A percentile compares a stretch with the other conserved stretches of the same genome.
Conservation (phyloP, 2,329 filamentous ascomycete genomes). For the Ceratocystis alfenasii region DNA sequence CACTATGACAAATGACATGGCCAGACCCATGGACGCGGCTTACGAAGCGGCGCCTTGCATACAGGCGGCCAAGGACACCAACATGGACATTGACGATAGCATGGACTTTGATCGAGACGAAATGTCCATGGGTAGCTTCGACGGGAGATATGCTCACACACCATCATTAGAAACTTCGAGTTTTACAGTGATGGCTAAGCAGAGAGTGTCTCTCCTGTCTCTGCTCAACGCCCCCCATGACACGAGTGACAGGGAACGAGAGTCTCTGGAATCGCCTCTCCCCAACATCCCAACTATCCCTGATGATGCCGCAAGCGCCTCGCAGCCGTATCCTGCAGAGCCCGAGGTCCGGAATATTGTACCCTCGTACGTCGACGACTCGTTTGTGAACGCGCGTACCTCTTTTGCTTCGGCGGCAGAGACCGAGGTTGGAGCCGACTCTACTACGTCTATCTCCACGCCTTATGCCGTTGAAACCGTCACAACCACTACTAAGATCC, state of each 20-base stretch:
- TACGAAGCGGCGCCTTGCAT: background rate
- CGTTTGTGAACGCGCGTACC: conserved; percentile 29
- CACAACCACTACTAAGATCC: conserved; percentile 41
- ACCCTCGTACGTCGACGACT: conserved; percentile 28
- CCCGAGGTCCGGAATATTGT: conserved; percentile 25
- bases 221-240: conserved; percentile 45
- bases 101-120: conserved; percentile 26
- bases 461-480: conserved; percentile 34
- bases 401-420: conserved; percentile 29
- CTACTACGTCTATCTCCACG: background rate
- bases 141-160: conserved; percentile 39
- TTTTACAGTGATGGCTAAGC: conserved; percentile 41
- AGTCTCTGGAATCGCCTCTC: conserved; percentile 4
- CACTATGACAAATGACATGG: conserved; percentile 45
- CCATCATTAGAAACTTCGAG: conserved; percentile 51
- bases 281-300: conserved; percentile 18
- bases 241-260: background rate
- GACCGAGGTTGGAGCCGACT: background rate
- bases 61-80: background rate
- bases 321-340: conserved; percentile 22
- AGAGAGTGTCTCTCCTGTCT: conserved; percentile 48
- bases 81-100: conserved; percentile 26
- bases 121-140: conserved; percentile 10
- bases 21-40: conserved; percentile 22
- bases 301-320: conserved; percentile 18